Evolutionary conservation across 2,329 filamentous ascomycete genomes (phyloP), one percentile per base, ranked within the genome.

Genomic region (Chrysosporium queenslandicum): DNA sequence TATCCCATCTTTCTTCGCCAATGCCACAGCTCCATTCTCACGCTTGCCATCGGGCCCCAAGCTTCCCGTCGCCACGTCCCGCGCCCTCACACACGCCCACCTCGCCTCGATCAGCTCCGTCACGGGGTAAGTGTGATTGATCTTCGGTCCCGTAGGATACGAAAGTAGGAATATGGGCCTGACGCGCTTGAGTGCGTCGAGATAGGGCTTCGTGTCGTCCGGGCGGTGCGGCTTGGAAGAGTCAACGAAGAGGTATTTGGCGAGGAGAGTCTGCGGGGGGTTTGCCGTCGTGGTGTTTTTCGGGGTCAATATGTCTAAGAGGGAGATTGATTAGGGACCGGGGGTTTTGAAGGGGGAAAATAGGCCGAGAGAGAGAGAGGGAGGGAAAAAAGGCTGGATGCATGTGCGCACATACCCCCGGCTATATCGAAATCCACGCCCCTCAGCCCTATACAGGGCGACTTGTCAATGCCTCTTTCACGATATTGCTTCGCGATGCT

Each of bases 141-240:
- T n/a, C n/a, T n/a, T n/a, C n/a, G 39, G 37, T 21, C 42, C 41
- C 3, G 41, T 14, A 40, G 52, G 41, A 20, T 53, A 53, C 4
- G 29, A 36, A 12, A 53, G 40, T 16, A 53, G 12, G 23, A 53
- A 30, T 16, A 53, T 53, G 21, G 52, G 52, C 8, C 29, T 46
- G 14, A 36, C 42, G 16, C 37, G 46, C 18, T 27, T 29, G 12
- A 53, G 16, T 7, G 46, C 40, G 29, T 27, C 29, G 9, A 45
- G 25, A 43, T 53, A 53, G 23, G 46, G 14, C 4, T 41, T 32
- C 11, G 21, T 5, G 20, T 53, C 52, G 4, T 41, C 23, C 3
- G 40, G 18, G 2, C 20, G 16, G 40, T 53, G 52, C 8, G 37
- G 29, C 20, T 46, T 3, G 4, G 20, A 25, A n/a, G 39, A 20